A percentile compares a stretch with the other conserved stretches of the same genome.
Evolutionary conservation across 108 stramenopile species (phyloP).

Genomic region (Cyclotella kingstonii): DNA sequence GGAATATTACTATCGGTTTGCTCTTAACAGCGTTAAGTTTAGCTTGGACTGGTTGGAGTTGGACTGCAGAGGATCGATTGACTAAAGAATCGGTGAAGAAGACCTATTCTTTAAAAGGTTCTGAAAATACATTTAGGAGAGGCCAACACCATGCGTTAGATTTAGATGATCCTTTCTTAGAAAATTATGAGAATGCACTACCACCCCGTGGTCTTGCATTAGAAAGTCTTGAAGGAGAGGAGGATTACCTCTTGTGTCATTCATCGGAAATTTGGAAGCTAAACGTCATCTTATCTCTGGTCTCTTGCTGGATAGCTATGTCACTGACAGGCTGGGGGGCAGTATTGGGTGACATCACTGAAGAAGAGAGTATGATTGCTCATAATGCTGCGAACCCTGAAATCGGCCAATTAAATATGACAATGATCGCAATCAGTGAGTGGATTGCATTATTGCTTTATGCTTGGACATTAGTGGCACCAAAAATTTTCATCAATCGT

Average conservation of each 20-base stretch:
- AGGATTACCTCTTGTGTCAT: slow-evolving; percentile 14
- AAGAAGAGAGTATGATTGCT: slow-evolving; percentile 41
- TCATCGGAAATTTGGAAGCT: slow-evolving; percentile 79
- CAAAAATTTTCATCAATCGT: slow-evolving; percentile 82
- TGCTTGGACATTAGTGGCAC: slow-evolving; percentile 89
- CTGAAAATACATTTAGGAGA: slow-evolving; percentile 21
- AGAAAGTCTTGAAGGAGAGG: slow-evolving; percentile 17
- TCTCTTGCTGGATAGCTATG: slow-evolving; percentile 87
- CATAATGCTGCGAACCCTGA: slow-evolving; percentile 81
- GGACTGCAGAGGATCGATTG: slow-evolving; percentile 52
- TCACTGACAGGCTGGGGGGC: slow-evolving; percentile 93
- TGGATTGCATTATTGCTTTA: slow-evolving; percentile 86
- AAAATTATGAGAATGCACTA: slow-evolving; percentile 52
- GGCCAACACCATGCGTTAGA: slow-evolving; percentile 49
- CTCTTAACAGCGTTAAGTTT: slow-evolving; percentile 74
- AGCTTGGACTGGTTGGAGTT: slow-evolving; percentile 82
- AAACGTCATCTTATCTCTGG: slow-evolving; percentile 80
- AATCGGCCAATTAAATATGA: slow-evolving; percentile 85
- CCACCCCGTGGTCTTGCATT: slow-evolving; percentile 66
- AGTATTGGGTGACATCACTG: slow-evolving; percentile 21
- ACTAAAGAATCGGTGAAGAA: slow-evolving; percentile 39
- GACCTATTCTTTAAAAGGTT: slow-evolving; percentile 33
- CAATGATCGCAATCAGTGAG: slow-evolving; percentile 84
- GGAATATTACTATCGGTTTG: slow-evolving; percentile 75
- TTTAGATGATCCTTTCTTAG: slow-evolving; percentile 77